phyloP scores from a whole-genome alignment of 495 filamentous ascomycete genomes.

The Daldinia decipiens region DNA sequence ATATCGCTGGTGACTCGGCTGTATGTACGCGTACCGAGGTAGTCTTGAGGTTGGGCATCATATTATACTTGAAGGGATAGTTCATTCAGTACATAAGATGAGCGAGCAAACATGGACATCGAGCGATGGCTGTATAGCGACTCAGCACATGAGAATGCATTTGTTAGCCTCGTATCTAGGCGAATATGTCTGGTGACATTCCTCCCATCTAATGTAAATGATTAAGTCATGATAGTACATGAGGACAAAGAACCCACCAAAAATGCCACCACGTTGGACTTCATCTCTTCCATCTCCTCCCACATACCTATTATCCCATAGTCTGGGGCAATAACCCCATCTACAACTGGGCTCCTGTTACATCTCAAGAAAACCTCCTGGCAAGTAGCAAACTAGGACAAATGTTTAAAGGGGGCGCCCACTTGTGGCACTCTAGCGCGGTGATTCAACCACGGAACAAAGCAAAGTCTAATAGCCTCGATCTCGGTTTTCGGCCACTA shows the following conservation, averaged over 20 bases:
- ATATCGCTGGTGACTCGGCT: slow-evolving; percentile 25
- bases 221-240: slow-evolving; percentile 42
- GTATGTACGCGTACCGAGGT: slow-evolving; percentile 1
- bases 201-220: slow-evolving; percentile 33
- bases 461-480: slow-evolving; percentile 33
- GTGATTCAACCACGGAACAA: slow-evolving; percentile 39
- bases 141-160: slow-evolving; percentile 5
- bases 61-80: not conserved
- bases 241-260: slow-evolving; percentile 43
- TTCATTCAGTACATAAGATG: not conserved
- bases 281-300: slow-evolving; percentile 43
- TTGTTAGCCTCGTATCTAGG: slow-evolving; percentile 18
- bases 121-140: not conserved
- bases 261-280: slow-evolving; percentile 45
- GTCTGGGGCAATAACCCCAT: slow-evolving; percentile 44
- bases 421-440: slow-evolving; percentile 17
- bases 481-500: slow-evolving; percentile 21
- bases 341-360: slow-evolving; percentile 29
- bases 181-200: slow-evolving; percentile 37
- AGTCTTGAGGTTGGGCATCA: not conserved
- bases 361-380: slow-evolving; percentile 45
- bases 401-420: slow-evolving; percentile 20
- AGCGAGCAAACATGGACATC: not conserved
- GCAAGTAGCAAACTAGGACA: slow-evolving; percentile 45
- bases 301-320: slow-evolving; percentile 46